Conservation (phyloP, 1,139 yeast genomes). For the Blastobotrys niveus region DNA sequence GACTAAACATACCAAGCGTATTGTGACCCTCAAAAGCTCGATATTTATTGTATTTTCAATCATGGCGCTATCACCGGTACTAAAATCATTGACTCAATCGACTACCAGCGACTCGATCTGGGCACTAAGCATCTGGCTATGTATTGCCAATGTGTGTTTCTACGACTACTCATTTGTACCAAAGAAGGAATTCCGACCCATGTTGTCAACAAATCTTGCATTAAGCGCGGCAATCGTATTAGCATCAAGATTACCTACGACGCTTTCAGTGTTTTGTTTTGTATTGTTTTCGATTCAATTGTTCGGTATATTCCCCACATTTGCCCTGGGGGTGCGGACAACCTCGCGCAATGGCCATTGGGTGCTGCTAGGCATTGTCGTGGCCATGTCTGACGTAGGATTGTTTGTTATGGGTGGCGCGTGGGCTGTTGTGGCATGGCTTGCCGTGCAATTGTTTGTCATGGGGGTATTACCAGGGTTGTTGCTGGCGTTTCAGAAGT, state of each 20-base stretch:
- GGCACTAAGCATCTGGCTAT: slow-evolving; percentile 80
- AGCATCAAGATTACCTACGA: slow-evolving; percentile 73
- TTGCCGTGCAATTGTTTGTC: slow-evolving; percentile 43
- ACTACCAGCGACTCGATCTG: slow-evolving; percentile 94
- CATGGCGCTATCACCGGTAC: slow-evolving; percentile 78
- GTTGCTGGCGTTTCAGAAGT: slow-evolving; percentile 65
- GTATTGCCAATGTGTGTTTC: slow-evolving; percentile 57
- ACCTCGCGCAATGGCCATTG: slow-evolving; percentile 24
- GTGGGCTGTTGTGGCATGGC: slow-evolving; percentile 45
- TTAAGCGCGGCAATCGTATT: slow-evolving; percentile 83
- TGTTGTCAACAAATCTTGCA: slow-evolving; percentile 75
- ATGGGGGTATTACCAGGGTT: slow-evolving; percentile 62
- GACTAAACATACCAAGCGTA: slow-evolving; percentile 12
- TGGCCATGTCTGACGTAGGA: slow-evolving; percentile 29
- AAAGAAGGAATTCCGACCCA: slow-evolving; percentile 42
- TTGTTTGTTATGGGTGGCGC: slow-evolving; percentile 40
- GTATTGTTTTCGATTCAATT: slow-evolving; percentile 66
- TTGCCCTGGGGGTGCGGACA: slow-evolving; percentile 51
- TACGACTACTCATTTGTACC: slow-evolving; percentile 51
- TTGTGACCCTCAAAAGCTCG: slow-evolving; percentile 53
- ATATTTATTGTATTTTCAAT: slow-evolving; percentile 62
- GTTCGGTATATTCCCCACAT: slow-evolving; percentile 67
- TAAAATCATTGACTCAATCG: slow-evolving; percentile 80
- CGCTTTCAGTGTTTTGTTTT: slow-evolving; percentile 76
- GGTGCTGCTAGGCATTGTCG: slow-evolving; percentile 25